phyloP scores from a whole-genome alignment of 1,284 basidiomycete species.

The Paramarasmius palmivorus region DNA sequence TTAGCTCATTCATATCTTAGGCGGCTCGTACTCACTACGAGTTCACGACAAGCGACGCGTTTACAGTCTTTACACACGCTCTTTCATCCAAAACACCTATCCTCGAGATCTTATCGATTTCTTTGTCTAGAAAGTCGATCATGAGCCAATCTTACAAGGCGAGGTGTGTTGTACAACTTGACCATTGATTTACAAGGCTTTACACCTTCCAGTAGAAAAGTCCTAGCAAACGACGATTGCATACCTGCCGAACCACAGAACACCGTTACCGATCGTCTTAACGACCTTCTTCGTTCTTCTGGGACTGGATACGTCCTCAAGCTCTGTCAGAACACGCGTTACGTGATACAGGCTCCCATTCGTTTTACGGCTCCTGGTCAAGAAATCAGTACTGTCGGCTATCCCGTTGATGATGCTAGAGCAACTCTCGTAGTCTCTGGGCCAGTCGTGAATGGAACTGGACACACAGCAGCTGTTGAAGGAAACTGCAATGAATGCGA shows the following conservation, averaged over 20 bases:
- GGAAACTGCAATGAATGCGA: slow-evolving; percentile 60
- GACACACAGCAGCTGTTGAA: slow-evolving; percentile 72
- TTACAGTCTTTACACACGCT: too few relatives aligned
- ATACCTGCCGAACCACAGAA: slow-evolving; percentile 55
- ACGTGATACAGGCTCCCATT: slow-evolving; percentile 64
- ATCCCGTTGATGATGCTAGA: slow-evolving; percentile 52
- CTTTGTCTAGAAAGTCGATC: too few relatives aligned
- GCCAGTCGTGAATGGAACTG: slow-evolving; percentile 47
- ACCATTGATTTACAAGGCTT: too few relatives aligned
- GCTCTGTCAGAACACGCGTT: slow-evolving; percentile 64
- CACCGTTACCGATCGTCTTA: slow-evolving; percentile 70
- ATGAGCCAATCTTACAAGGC: background rate
- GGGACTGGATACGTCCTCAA: slow-evolving; percentile 64
- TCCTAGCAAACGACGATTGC: slow-evolving; percentile 32
- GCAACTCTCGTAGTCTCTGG: slow-evolving; percentile 52
- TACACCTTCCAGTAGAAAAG: background rate
- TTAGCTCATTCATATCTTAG: too few relatives aligned
- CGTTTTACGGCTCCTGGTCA: slow-evolving; percentile 65
- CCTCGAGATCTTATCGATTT: too few relatives aligned
- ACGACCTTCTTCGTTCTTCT: slow-evolving; percentile 62
- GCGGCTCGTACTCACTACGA: too few relatives aligned
- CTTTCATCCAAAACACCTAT: too few relatives aligned
- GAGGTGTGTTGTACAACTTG: background rate
- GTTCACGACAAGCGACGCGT: too few relatives aligned
- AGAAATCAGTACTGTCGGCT: slow-evolving; percentile 78